phyloP scores from a whole-genome alignment of 805 yeast genomes.

The Teunomyces funiuensis region DNA sequence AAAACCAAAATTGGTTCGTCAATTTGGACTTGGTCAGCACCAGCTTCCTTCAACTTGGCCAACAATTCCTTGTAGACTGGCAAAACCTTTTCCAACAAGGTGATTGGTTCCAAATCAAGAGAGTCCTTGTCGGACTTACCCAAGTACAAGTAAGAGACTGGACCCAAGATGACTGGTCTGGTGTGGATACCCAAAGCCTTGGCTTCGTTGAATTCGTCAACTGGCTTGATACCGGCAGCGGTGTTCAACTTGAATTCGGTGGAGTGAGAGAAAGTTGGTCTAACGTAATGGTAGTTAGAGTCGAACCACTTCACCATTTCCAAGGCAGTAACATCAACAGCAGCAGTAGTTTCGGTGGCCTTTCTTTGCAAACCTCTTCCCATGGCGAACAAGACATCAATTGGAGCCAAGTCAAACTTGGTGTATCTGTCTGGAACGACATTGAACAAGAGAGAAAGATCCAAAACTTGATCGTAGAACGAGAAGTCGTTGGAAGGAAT shows the following conservation, averaged over 20 bases:
- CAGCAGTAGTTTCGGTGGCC: constrained; percentile 81
- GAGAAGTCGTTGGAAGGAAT: constrained; percentile 98
- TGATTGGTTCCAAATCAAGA: constrained; percentile 88
- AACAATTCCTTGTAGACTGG: constrained; percentile 93
- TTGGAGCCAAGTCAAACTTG: constrained; percentile 81
- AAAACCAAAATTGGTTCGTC: constrained; percentile 97
- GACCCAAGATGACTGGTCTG: constrained; percentile 97
- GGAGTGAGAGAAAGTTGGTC: constrained; percentile 96
- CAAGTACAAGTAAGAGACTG: constrained; percentile 88
- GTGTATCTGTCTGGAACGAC: constrained; percentile 96
- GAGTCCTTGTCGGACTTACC: constrained; percentile 99
- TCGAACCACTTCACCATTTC: constrained; percentile 99
- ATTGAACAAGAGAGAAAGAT: constrained; percentile 87
- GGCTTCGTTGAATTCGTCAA: constrained; percentile 96
- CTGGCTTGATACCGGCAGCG: constrained; percentile 81
- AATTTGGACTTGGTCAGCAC: constrained; percentile 92
- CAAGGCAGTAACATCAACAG: constrained; percentile 97
- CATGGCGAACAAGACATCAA: constrained; percentile 97
- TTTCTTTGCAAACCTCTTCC: constrained; percentile 99
- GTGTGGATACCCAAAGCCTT: constrained; percentile 94
- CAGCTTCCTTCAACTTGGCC: constrained; percentile 85
- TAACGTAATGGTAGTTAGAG: constrained; percentile 98
- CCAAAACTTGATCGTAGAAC: constrained; percentile 95
- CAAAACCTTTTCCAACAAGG: constrained; percentile 81
- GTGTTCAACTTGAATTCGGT: constrained; percentile 90